These are phyloP conservation scores for Penicillium griseofulvum DNA, from an alignment of 2,329 filamentous ascomycete species.

Conservation along the genomic window DNA sequence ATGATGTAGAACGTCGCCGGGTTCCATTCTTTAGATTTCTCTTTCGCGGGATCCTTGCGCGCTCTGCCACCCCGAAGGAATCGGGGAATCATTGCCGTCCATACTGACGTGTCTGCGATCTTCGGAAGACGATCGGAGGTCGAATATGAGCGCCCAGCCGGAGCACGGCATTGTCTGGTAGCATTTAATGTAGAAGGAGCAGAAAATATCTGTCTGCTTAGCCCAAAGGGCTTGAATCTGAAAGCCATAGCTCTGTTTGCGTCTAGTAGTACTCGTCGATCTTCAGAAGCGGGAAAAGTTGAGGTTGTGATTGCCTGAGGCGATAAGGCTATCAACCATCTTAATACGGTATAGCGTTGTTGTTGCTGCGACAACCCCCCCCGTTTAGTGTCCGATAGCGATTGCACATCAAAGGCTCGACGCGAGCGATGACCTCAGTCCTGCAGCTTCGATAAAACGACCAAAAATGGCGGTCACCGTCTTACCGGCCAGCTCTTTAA, in stretches of 20 bases:
- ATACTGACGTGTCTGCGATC: slow-evolving; percentile 60
- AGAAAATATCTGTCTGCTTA: slow-evolving; percentile 5
- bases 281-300: slow-evolving; percentile 10
- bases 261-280: not conserved
- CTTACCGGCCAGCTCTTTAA: slow-evolving; percentile 30
- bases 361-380: slow-evolving; percentile 34
- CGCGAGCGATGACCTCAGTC: slow-evolving; percentile 15
- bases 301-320: slow-evolving; percentile 11
- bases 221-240: slow-evolving; percentile 15
- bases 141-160: slow-evolving; percentile 15
- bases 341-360: slow-evolving; percentile 15
- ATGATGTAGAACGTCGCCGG: slow-evolving; percentile 78
- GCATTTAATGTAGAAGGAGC: slow-evolving; percentile 1
- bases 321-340: slow-evolving; percentile 18
- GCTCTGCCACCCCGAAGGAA: slow-evolving; percentile 40
- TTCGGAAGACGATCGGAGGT: slow-evolving; percentile 34
- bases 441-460: slow-evolving; percentile 14
- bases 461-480: slow-evolving; percentile 33
- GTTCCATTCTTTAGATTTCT: slow-evolving; percentile 67
- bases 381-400: slow-evolving; percentile 24
- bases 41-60: slow-evolving; percentile 29
- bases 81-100: slow-evolving; percentile 68
- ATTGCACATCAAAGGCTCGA: slow-evolving; percentile 19
- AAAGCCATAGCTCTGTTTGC: slow-evolving; percentile 19
- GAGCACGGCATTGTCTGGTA: slow-evolving; percentile 4